Evolutionary conservation across 768 basidiomycete genomes (phyloP), one percentile per base, ranked within the genome.

Genomic region (Polyporus arcularius): DNA sequence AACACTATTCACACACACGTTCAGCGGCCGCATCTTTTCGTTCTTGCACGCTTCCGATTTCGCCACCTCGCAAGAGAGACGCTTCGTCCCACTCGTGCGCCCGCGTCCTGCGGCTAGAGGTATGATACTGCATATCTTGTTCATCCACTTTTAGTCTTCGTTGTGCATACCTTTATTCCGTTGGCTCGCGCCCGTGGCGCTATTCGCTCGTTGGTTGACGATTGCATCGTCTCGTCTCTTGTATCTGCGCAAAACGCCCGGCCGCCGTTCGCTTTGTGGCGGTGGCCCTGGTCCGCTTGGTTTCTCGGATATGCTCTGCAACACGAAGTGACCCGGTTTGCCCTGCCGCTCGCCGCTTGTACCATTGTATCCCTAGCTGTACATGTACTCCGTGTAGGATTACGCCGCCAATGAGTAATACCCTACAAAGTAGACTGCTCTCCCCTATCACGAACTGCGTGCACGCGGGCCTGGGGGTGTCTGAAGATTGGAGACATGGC

Each of bases 281-380:
- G 21, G 18, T 8, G 18, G 46, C 6, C 46, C 9, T 6, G 46
- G 40, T 53, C 15, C 42, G 54, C 21, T 61, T 32, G 50, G 49
- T 41, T 57, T 26, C 50, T 48, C 31, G 31, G 15, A 15, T 21
- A n/a, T 30, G 12, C 38, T 52, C 21, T 49, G 31, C 32, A 4
- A 18, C 32, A 53, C 21, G 26, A 53, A 58, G 61, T 57, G 61
- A 41, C 57, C 53, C 35, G 7, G 35, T 3, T 35, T 35, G 35
- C 35, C 21, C 35, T 35, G 35, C 35, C 35, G 35, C 3, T 35
- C 35, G 35, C 55, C 51, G 45, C 57, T 38, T 52, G 32, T 52
- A 35, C n/a, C 28, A 35, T 55, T 55, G 62, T 63, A 63, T 63
- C 62, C 57, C 42, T 63, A 63, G 62, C 45, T 63, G 62, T 63